phyloP scores from a whole-genome alignment of 2,329 filamentous ascomycete species.

The Ophiosphaerella narmari region DNA sequence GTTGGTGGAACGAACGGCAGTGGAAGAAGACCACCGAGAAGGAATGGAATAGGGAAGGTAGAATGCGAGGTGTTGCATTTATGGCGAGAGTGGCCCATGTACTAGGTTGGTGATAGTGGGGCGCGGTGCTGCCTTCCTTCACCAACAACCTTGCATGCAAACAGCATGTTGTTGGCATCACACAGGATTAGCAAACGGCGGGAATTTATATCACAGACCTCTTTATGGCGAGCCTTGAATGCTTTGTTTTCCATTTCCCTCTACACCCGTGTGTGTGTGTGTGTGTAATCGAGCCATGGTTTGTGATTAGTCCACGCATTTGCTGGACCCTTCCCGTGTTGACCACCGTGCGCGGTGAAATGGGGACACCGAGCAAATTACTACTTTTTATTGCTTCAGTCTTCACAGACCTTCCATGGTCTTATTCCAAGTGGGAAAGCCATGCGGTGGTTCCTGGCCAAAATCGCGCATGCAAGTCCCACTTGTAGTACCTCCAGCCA shows the following conservation, averaged over 20 bases:
- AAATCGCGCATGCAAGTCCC: too few species aligned
- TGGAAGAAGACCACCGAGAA: slow-evolving; percentile 2
- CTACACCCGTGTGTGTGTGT: slow-evolving; percentile 3
- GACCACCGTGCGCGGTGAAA: neutral
- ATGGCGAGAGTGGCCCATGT: slow-evolving; percentile 9
- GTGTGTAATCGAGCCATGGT: neutral
- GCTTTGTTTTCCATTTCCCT: neutral
- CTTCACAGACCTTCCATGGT: too few species aligned
- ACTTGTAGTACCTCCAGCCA: too few species aligned
- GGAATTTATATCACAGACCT: neutral
- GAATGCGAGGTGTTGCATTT: slow-evolving; percentile 8
- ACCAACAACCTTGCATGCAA: slow-evolving; percentile 16
- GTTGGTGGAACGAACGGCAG: slow-evolving; percentile 1
- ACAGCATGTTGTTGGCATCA: slow-evolving; percentile 1
- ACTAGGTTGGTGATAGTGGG: slow-evolving; percentile 2
- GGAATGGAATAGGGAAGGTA: slow-evolving; percentile 5
- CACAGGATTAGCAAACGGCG: neutral
- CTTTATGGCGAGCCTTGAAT: neutral
- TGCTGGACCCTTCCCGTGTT: slow-evolving; percentile 1
- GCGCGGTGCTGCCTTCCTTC: slow-evolving; percentile 12
- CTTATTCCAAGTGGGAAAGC: too few species aligned
- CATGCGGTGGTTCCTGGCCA: too few species aligned
- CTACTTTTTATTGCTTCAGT: neutral
- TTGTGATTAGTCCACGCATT: neutral
- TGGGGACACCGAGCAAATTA: slow-evolving; percentile 7